Percentiles rank a stretch among this genome's conserved stretches.
These are phyloP conservation scores for Setaria viridis DNA, from an alignment of 202 grass and related monocot genomes.

Conservation along the genomic window DNA sequence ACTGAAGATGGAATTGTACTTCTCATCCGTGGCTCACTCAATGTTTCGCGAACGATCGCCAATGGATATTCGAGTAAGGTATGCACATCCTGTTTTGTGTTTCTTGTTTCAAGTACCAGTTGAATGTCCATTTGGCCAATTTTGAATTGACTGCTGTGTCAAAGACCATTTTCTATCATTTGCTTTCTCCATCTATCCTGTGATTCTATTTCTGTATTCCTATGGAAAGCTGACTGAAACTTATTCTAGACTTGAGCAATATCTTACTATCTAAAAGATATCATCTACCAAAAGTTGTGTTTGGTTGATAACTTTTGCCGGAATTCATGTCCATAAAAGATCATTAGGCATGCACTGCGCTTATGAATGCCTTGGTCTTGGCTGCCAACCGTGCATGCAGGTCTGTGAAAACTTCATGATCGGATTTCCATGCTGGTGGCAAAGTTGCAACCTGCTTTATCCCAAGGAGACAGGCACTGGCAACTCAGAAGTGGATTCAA, in stretches of 20 bases:
- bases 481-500: neutral
- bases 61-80: conserved; percentile 71
- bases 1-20: conserved; percentile 56
- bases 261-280: conserved; percentile 4
- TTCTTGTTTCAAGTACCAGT: neutral
- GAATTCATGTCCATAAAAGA: conserved; percentile 2
- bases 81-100: conserved; percentile 22
- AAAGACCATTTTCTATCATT: neutral
- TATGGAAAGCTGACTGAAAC: conserved; percentile 3
- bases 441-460: conserved; percentile 30
- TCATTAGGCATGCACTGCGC: conserved; percentile 11
- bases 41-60: conserved; percentile 7
- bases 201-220: neutral
- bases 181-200: neutral
- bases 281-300: neutral
- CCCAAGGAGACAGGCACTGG: neutral
- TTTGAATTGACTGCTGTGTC: neutral
- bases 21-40: conserved; percentile 45
- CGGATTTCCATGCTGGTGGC: conserved; percentile 58
- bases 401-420: conserved; percentile 37
- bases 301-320: neutral
- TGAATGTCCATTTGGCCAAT: neutral
- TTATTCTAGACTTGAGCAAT: neutral
- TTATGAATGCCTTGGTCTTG: conserved; percentile 28
- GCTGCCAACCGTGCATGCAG: conserved; percentile 38